Percentiles rank a stretch among this genome's conserved stretches.
phyloP scores from a whole-genome alignment of 257 asterid genomes.

The Jacaranda mimosifolia region DNA sequence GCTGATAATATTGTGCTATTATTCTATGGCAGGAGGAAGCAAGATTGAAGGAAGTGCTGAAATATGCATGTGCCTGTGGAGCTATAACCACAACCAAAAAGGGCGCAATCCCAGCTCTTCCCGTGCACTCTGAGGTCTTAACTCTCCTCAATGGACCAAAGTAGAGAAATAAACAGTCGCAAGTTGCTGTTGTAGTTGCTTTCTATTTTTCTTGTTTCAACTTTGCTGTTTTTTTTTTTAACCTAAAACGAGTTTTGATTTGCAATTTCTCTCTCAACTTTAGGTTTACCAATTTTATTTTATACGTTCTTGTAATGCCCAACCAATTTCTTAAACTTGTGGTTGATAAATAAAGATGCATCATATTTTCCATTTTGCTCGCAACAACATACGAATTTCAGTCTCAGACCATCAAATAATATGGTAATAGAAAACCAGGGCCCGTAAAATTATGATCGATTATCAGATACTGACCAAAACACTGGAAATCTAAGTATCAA shows the following conservation, averaged over 20 bases:
- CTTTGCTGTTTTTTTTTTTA: slow-evolving; percentile 11
- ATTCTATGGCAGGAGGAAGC: slow-evolving; percentile 63
- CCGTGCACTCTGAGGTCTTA: slow-evolving; percentile 64
- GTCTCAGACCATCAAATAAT: too few species aligned
- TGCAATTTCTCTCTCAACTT: background rate
- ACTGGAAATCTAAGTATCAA: too few species aligned
- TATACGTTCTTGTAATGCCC: slow-evolving; percentile 28
- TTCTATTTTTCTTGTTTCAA: background rate
- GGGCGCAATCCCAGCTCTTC: slow-evolving; percentile 98
- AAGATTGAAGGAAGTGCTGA: slow-evolving; percentile 76
- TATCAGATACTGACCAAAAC: too few species aligned
- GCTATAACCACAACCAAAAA: slow-evolving; percentile 95
- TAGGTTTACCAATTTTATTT: slow-evolving; percentile 19
- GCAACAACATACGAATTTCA: too few species aligned
- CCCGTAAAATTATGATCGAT: too few species aligned
- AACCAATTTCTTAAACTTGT: slow-evolving; percentile 23
- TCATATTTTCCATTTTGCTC: background rate
- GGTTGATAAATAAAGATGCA: slow-evolving; percentile 27
- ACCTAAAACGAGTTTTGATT: slow-evolving; percentile 13
- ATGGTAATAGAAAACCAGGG: too few species aligned
- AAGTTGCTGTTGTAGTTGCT: background rate
- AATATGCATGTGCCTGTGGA: slow-evolving; percentile 91
- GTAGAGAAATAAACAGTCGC: background rate
- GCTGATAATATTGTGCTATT: background rate
- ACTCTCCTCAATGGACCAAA: slow-evolving; percentile 45